Percentiles rank a stretch among this genome's conserved stretches.
Evolutionary conservation across 2,329 filamentous ascomycete species (phyloP).

Genomic region (Ramularia collo-cygni): DNA sequence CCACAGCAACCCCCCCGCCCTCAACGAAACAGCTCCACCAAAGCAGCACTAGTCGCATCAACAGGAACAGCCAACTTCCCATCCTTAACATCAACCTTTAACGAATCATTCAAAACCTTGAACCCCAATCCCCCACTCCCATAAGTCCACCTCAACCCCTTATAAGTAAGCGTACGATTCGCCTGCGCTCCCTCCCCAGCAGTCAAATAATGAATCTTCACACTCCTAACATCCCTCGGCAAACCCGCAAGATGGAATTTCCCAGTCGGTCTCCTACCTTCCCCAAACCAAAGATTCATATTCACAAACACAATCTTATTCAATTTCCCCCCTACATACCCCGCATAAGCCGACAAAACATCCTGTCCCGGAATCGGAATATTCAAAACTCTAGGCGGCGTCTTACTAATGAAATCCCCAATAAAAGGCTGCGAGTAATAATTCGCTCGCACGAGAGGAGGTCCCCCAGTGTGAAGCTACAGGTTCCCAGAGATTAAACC

Average conservation of each 20-base stretch:
- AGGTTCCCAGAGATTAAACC: conserved; percentile 9
- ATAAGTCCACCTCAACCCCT: conserved; percentile 7
- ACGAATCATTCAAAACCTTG: conserved; percentile 4
- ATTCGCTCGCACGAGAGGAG: conserved; percentile 4
- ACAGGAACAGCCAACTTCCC: conserved; percentile 5
- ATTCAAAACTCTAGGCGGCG: neutral
- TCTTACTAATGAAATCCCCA: conserved; percentile 8
- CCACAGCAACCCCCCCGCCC: no score
- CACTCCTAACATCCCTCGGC: conserved; percentile 1
- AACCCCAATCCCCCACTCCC: conserved; percentile 3
- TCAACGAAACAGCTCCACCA: neutral
- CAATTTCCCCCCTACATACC: conserved; percentile 4
- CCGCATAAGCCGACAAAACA: conserved; percentile 3
- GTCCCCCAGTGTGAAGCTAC: neutral
- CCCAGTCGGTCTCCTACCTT: conserved; percentile 1
- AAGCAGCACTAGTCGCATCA: conserved; percentile 2
- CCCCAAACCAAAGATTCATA: conserved; percentile 5
- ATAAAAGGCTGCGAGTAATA: conserved; percentile 7
- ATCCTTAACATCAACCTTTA: conserved; percentile 3
- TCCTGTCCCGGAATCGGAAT: neutral
- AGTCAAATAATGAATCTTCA: conserved; percentile 6
- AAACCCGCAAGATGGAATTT: conserved; percentile 3
- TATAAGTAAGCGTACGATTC: conserved; percentile 2
- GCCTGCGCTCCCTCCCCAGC: conserved; percentile 3
- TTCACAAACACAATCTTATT: conserved; percentile 5